Evolutionary conservation across 352 stramenopile species (phyloP).

Genomic region (Pythium dissotocum): DNA sequence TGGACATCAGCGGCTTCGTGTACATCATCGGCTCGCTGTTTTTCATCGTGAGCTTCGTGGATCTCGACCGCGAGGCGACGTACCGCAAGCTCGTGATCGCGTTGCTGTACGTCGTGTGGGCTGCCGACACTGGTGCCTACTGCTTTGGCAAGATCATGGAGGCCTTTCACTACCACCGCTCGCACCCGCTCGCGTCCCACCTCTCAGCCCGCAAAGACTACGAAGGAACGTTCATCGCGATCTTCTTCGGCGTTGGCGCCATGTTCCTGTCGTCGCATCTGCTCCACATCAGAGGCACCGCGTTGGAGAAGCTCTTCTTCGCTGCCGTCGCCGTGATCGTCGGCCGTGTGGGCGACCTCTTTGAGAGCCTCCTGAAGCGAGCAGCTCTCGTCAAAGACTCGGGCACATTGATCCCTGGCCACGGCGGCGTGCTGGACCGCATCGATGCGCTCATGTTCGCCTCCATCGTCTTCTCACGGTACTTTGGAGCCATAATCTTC

Average conservation of each 20-base stretch:
- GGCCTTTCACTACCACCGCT: conserved; percentile 75
- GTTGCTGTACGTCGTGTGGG: conserved; percentile 71
- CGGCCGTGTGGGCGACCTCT: conserved; percentile 96
- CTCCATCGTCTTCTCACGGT: conserved; percentile 61
- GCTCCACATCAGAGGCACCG: conserved; percentile 70
- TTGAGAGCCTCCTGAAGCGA: conserved; percentile 95
- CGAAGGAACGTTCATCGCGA: conserved; percentile 91
- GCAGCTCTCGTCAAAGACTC: conserved; percentile 95
- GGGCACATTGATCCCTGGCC: conserved; percentile 92
- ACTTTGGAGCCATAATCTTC: conserved; percentile 36
- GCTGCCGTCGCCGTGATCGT: conserved; percentile 91
- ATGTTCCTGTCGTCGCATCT: conserved; percentile 72
- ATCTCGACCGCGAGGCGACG: conserved; percentile 45
- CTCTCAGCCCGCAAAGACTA: conserved; percentile 96
- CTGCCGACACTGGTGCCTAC: conserved; percentile 93
- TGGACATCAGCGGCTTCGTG: conserved; percentile 55
- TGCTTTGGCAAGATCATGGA: conserved; percentile 89
- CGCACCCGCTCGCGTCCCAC: conserved; percentile 82
- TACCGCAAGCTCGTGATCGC: conserved; percentile 69
- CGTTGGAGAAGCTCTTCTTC: conserved; percentile 82
- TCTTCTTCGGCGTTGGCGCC: conserved; percentile 75
- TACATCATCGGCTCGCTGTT: conserved; percentile 67
- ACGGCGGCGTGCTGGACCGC: conserved; percentile 94
- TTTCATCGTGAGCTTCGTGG: conserved; percentile 59
- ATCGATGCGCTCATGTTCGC: conserved; percentile 95